Evolutionary conservation across 2,329 filamentous ascomycete species (phyloP), one percentile per base, ranked within the genome.

Genomic region (Paracoccidioides brasiliensis): DNA sequence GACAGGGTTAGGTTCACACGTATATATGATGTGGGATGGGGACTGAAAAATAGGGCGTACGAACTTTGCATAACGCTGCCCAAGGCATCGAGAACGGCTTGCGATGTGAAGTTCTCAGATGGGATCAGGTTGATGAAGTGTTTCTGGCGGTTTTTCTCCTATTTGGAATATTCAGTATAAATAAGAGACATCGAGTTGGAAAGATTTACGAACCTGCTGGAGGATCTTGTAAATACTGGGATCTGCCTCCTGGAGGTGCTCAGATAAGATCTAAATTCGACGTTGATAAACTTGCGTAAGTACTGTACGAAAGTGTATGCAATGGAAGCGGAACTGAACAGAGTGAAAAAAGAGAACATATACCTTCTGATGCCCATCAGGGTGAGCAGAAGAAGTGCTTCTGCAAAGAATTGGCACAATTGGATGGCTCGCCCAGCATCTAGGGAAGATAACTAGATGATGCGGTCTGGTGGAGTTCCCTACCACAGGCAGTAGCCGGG

Each of bases 41-140:
- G 68, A 22, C 8, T 2, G 22, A 6, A 3, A 43, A 15, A 15
- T 8, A 33, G 28, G 42, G 50, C n/a, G 46, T 54, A 73, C 80
- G 62, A 76, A 90, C 88, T 95, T 72, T 95, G 90, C 90, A 95
- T 95, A 54, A 90, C 86, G 77, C 89, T 95, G 62, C 90, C 90
- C 58, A 95, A 78, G 38, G 90, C 88, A 78, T 95, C 90, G 55
- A 95, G 80, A 22, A 95, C 90, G 35, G 90, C 88, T 71, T 94
- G 88, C 6, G 90, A 95, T 32, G 90, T 95, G 68, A 95, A 95
- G 76, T 95, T 95, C 74, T 95, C 90, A 5, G 90, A 95, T 22
- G 90, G 90, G 62, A 95, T 95, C 56, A 95, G 79, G 73, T 97
- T 97, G 76, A 98, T 95, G 68, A 96, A 98, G 72, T 97, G 90